Conservation (phyloP, 2,329 filamentous ascomycete genomes). For the Penicillium sp. region DNA sequence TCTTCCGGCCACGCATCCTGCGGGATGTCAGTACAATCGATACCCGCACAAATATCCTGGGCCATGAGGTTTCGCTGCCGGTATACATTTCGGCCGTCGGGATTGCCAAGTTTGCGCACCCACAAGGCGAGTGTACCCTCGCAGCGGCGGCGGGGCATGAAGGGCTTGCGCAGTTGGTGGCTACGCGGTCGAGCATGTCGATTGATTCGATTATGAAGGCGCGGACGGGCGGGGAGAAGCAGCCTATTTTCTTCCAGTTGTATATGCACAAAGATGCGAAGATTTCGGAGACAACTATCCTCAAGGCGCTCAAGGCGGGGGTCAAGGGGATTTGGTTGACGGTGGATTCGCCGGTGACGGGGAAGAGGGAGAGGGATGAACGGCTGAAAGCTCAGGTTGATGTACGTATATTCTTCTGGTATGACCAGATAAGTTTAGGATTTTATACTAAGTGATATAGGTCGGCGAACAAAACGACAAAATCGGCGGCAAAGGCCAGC, state of each 20-base stretch:
- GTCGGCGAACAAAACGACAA: slow-evolving; percentile 15
- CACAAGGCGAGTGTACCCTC: slow-evolving; percentile 41
- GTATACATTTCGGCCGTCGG: slow-evolving; percentile 41
- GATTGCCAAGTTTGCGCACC: slow-evolving; percentile 42
- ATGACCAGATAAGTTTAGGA: too few species aligned
- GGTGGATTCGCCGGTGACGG: slow-evolving; percentile 32
- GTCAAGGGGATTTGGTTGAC: slow-evolving; percentile 30
- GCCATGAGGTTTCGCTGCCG: slow-evolving; percentile 31
- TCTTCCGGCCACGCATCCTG: slow-evolving; percentile 46
- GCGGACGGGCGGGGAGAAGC: slow-evolving; percentile 16
- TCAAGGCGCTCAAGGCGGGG: slow-evolving; percentile 25
- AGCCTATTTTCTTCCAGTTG: slow-evolving; percentile 34
- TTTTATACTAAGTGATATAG: neutral
- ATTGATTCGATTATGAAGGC: slow-evolving; percentile 36
- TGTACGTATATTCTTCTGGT: slow-evolving; percentile 15
- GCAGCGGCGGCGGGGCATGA: slow-evolving; percentile 37
- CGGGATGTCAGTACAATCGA: slow-evolving; percentile 36
- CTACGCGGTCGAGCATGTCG: slow-evolving; percentile 38
- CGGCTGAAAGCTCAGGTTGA: slow-evolving; percentile 23
- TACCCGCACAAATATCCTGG: slow-evolving; percentile 32
- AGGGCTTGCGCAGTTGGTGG: slow-evolving; percentile 34
- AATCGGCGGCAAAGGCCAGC: slow-evolving; percentile 11
- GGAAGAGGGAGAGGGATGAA: slow-evolving; percentile 31
- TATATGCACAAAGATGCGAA: slow-evolving; percentile 34
- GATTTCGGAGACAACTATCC: slow-evolving; percentile 23